phyloP scores from a whole-genome alignment of 2,329 filamentous ascomycete species.

The Apiospora hydei region DNA sequence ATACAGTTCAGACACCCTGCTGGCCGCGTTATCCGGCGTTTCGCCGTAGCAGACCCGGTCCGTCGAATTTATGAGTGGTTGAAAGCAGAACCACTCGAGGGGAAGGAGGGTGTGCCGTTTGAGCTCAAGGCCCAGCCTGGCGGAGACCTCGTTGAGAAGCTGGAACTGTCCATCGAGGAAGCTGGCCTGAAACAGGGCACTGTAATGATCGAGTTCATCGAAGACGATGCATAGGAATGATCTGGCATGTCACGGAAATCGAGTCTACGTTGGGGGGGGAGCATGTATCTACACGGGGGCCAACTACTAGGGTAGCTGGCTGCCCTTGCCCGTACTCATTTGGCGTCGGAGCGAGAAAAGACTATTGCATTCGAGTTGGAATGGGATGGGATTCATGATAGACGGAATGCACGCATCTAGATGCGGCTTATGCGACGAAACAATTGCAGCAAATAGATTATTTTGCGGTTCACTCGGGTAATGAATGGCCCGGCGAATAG shows the following conservation, averaged over 20 bases:
- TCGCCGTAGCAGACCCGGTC: slow-evolving; percentile 78
- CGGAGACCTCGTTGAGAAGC: slow-evolving; percentile 80
- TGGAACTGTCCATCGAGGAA: slow-evolving; percentile 79
- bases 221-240: slow-evolving; percentile 50
- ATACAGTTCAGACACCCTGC: slow-evolving; percentile 92
- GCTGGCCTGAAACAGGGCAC: slow-evolving; percentile 91
- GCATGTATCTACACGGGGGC: neutral
- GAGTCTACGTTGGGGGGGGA: neutral
- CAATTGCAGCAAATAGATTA: neutral
- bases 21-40: slow-evolving; percentile 87
- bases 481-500: neutral
- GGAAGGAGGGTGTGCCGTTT: slow-evolving; percentile 79
- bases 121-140: slow-evolving; percentile 83
- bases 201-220: slow-evolving; percentile 91
- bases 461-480: neutral
- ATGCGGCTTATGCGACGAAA: neutral
- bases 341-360: neutral
- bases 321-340: neutral
- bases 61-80: slow-evolving; percentile 94
- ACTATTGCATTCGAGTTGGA: slow-evolving; percentile 1
- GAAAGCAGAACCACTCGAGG: slow-evolving; percentile 85
- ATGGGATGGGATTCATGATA: neutral
- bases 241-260: neutral
- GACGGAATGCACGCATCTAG: neutral
- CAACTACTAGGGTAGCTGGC: neutral